Conservation (phyloP, 129 eudicot species). For the Helianthus tuberosus region DNA sequence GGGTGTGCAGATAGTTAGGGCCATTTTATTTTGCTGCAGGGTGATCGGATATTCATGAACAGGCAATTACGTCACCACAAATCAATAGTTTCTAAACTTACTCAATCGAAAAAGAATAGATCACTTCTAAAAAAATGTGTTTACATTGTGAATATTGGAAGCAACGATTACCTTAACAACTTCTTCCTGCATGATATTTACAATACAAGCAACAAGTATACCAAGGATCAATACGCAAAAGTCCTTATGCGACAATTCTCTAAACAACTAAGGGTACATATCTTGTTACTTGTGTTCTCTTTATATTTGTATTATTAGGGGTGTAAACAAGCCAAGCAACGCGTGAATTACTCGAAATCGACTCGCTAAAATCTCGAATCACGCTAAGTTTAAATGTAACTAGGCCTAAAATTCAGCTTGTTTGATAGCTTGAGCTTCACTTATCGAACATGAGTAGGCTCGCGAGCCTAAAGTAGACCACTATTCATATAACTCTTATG, state of each 20-base stretch:
- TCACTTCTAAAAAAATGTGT: constrained; percentile 31
- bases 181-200: constrained; percentile 31
- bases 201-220: constrained; percentile 26
- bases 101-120: background rate
- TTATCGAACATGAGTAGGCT: too few relatives aligned
- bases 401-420: too few relatives aligned
- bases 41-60: constrained; percentile 34
- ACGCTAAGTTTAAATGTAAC: too few relatives aligned
- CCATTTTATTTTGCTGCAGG: constrained; percentile 22
- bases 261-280: constrained; percentile 37
- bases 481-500: too few relatives aligned
- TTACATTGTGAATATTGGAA: constrained; percentile 45
- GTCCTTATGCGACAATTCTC: constrained; percentile 35
- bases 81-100: constrained; percentile 10
- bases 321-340: too few relatives aligned
- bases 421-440: too few relatives aligned
- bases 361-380: too few relatives aligned
- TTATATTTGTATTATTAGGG: background rate
- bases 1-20: too few relatives aligned
- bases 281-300: background rate
- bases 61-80: constrained; percentile 37
- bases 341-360: too few relatives aligned
- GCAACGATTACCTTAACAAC: constrained; percentile 51
- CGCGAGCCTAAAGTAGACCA: too few relatives aligned
- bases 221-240: constrained; percentile 35